Evolutionary conservation across 805 yeast species (phyloP).

Genomic region (Zygoascus tannicola): DNA sequence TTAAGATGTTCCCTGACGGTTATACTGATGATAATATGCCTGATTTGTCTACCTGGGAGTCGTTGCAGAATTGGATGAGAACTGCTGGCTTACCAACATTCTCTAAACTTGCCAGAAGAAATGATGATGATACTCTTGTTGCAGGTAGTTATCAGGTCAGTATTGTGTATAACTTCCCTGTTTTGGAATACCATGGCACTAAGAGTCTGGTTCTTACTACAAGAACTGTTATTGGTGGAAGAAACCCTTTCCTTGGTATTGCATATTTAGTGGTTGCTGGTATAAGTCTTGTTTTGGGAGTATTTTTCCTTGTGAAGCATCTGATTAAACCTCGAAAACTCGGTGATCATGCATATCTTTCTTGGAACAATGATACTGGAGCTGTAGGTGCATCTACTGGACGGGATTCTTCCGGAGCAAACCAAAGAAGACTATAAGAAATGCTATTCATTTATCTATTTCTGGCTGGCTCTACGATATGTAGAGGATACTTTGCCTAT

Average conservation of each 20-base stretch:
- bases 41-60: conserved; percentile 66
- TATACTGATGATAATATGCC: conserved; percentile 79
- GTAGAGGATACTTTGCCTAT: no score
- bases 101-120: conserved; percentile 71
- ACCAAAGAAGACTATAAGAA: neutral
- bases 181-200: conserved; percentile 75
- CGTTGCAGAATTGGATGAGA: conserved; percentile 95
- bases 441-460: no score
- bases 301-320: conserved; percentile 71
- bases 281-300: conserved; percentile 57
- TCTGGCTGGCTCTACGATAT: no score
- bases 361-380: conserved; percentile 33
- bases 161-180: conserved; percentile 74
- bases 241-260: conserved; percentile 75
- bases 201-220: conserved; percentile 77
- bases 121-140: conserved; percentile 44
- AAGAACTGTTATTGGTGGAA: conserved; percentile 75
- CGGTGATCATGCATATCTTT: conserved; percentile 68
- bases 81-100: conserved; percentile 91
- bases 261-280: conserved; percentile 82
- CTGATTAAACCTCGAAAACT: conserved; percentile 74
- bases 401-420: conserved; percentile 3
- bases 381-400: conserved; percentile 9
- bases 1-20: conserved; percentile 67
- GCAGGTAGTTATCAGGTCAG: conserved; percentile 64